Evolutionary conservation across 31 red algal species (phyloP).

Genomic region (Bonnemaisonia californica): DNA sequence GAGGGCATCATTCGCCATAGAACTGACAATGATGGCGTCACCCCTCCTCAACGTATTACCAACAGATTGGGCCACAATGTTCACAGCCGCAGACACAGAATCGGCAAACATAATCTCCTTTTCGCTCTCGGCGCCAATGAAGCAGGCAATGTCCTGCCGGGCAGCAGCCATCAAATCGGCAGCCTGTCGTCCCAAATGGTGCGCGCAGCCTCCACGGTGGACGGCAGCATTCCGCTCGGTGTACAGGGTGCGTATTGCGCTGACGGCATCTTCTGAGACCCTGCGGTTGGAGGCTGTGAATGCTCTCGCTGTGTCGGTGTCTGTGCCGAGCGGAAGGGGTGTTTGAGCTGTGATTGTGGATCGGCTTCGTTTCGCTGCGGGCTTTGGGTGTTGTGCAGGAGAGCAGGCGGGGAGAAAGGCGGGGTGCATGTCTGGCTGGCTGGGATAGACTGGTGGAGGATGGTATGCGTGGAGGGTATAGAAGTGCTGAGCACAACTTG

Average conservation of each 20-base stretch:
- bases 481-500: too few relatives aligned
- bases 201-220: not conserved
- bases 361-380: too few relatives aligned
- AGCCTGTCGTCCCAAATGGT: not conserved
- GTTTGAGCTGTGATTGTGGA: too few relatives aligned
- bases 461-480: too few relatives aligned
- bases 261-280: not conserved
- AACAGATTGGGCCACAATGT: not conserved
- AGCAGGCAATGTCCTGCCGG: not conserved
- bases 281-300: not conserved
- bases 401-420: too few relatives aligned
- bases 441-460: too few relatives aligned
- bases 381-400: too few relatives aligned
- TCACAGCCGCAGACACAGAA: not conserved
- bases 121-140: not conserved
- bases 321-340: too few relatives aligned
- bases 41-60: not conserved
- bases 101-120: not conserved
- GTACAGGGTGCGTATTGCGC: not conserved
- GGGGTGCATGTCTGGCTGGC: too few relatives aligned
- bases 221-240: not conserved
- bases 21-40: not conserved
- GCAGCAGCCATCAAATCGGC: not conserved
- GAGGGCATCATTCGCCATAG: not conserved
- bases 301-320: too few relatives aligned